These are phyloP conservation scores for Papiliotrema fonsecae DNA, from an alignment of 1,284 basidiomycete species.

Conservation along the genomic window DNA sequence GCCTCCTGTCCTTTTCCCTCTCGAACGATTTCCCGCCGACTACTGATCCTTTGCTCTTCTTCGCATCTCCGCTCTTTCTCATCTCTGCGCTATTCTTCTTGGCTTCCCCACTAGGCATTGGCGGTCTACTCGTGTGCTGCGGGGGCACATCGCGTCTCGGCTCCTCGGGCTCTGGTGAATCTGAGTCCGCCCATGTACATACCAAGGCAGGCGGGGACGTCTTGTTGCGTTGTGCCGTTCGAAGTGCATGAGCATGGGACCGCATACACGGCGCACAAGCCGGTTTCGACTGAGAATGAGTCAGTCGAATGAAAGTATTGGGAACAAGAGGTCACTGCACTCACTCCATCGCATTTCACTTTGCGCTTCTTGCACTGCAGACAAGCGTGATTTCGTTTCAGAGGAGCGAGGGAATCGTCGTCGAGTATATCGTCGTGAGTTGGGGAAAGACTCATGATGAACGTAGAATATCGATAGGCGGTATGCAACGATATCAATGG, in stretches of 20 bases:
- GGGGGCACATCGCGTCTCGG: no score
- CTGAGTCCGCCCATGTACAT: constrained; percentile 35
- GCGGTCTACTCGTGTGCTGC: no score
- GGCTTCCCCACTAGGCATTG: constrained; percentile 12
- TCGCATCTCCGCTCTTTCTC: not conserved
- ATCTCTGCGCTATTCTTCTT: not conserved
- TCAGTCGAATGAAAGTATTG: not conserved
- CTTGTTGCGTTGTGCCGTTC: constrained; percentile 36
- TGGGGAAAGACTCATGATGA: constrained; percentile 7
- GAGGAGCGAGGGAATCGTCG: constrained; percentile 39
- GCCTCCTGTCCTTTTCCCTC: constrained; percentile 20
- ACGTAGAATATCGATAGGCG: not conserved
- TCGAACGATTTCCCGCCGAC: constrained; percentile 6
- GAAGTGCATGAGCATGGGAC: constrained; percentile 40
- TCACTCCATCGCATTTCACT: constrained; percentile 41
- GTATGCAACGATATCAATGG: not conserved
- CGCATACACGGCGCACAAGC: constrained; percentile 41
- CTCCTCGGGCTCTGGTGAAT: constrained; percentile 1
- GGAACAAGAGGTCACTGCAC: constrained; percentile 5
- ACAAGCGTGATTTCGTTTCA: constrained; percentile 45
- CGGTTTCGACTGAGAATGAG: constrained; percentile 21
- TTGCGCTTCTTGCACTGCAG: constrained; percentile 45
- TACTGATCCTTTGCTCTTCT: not conserved
- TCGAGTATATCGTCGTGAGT: constrained; percentile 30
- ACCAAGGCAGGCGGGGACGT: constrained; percentile 19